Percentiles rank a stretch among this genome's conserved stretches.
These are phyloP conservation scores for Aspergillus proliferans DNA, from an alignment of 2,329 filamentous ascomycete species.

Conservation along the genomic window DNA sequence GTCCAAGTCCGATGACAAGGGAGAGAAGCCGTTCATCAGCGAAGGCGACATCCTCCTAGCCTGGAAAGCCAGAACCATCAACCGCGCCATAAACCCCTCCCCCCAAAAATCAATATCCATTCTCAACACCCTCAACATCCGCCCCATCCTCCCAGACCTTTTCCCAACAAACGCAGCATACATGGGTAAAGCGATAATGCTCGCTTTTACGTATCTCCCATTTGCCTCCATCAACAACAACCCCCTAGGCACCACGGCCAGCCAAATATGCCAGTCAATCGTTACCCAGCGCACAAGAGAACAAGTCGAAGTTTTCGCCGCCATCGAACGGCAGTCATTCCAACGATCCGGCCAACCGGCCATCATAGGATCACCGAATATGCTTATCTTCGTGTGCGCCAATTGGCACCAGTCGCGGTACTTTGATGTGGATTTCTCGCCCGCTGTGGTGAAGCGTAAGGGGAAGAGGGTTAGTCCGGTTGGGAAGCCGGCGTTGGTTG, in stretches of 20 bases:
- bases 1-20: slow-evolving; percentile 4
- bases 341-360: slow-evolving; percentile 16
- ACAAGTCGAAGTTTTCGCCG: slow-evolving; percentile 5
- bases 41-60: slow-evolving; percentile 43
- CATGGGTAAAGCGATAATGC: slow-evolving; percentile 13
- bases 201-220: not conserved
- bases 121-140: slow-evolving; percentile 36
- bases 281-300: slow-evolving; percentile 5
- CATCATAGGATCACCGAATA: slow-evolving; percentile 9
- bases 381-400: slow-evolving; percentile 27
- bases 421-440: slow-evolving; percentile 34
- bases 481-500: slow-evolving; percentile 7
- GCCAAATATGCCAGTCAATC: slow-evolving; percentile 7
- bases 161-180: slow-evolving; percentile 17
- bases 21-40: slow-evolving; percentile 34
- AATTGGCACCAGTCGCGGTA: slow-evolving; percentile 38
- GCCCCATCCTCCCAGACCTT: slow-evolving; percentile 22
- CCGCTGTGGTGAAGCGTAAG: slow-evolving; percentile 10
- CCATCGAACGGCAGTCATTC: not conserved
- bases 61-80: slow-evolving; percentile 32
- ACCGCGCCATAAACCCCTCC: slow-evolving; percentile 13
- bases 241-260: slow-evolving; percentile 8
- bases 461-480: not conserved
- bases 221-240: slow-evolving; percentile 4
- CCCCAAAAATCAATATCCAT: slow-evolving; percentile 25